Evolutionary conservation across 225 moss, liverwort and hornwort species (phyloP), one percentile per base, ranked within the genome.

Genomic region (Pseudisothecium myosuroides): DNA sequence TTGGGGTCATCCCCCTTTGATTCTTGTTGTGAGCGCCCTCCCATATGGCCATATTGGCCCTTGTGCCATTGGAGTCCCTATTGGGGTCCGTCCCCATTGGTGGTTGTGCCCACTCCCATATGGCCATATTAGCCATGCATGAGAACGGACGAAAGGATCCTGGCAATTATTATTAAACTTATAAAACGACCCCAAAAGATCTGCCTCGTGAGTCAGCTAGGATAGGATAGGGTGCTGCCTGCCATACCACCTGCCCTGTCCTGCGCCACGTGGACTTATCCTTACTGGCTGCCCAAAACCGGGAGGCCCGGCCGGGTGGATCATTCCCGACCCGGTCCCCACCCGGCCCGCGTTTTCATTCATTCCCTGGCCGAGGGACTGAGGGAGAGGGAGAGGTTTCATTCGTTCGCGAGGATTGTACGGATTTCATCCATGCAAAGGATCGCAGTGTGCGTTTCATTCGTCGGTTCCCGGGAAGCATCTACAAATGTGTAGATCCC

Each of bases 131-230:
- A 49, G 52, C 62, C 45, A 45, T 45, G 74, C 83, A 83, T 76
- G 55, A 13, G 11, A 10, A 10, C 0, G 34, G 80, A 64, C 14
- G 75, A 9, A 47, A 83, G 83, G 67, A 66, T 83, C 81, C 87
- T n/a, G n/a, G n/a, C 49, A 47, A 10, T 54, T 17, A 87, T 89
- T 80, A 87, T 85, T 72, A 71, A 69, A 77, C 23, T 84, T 31
- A 26, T 16, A 36, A 76, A 45, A 14, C 9, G 28, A 10, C 55
- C 22, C 52, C 86, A 67, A 89, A 92, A 92, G 74, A 90, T 90
- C 90, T 84, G 60, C 49, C 26, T 1, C 16, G 15, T 92, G 92
- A 90, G 88, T 92, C 92, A 90, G 88, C 90, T 5, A 75, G 62
- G 92, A 90, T 88, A 87, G 90, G 90, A 80, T 90, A 73, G 79